Percentiles rank a stretch among this genome's conserved stretches.
phyloP scores from a whole-genome alignment of 257 asterid species.

The Osmanthus fragrans region DNA sequence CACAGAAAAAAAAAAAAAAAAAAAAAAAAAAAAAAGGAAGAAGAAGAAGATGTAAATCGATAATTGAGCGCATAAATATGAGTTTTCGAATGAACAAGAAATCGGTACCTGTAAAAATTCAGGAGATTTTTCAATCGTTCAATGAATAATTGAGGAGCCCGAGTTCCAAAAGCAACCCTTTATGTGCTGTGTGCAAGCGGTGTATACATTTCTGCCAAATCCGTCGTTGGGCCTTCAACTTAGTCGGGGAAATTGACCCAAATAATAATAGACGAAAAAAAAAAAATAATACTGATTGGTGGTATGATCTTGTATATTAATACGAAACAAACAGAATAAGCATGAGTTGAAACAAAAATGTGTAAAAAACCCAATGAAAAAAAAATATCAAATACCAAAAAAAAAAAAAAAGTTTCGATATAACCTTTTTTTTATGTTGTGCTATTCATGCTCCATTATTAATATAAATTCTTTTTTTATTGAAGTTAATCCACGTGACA shows the following conservation, averaged over 20 bases:
- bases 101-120: conserved; percentile 29
- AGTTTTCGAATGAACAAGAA: background rate
- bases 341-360: no score
- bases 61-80: background rate
- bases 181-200: background rate
- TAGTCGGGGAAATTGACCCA: background rate
- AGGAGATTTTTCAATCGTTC: conserved; percentile 1
- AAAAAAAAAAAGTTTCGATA: no score
- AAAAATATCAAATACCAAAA: no score
- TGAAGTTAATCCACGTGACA: no score
- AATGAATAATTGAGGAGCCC: background rate
- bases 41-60: background rate
- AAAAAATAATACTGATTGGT: no score
- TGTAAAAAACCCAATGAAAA: no score
- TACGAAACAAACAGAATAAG: no score
- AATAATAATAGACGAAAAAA: background rate
- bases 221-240: conserved; percentile 9
- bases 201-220: background rate
- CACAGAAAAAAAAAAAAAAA: background rate
- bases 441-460: no score
- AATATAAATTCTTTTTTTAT: no score
- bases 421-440: no score
- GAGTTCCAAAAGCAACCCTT: background rate
- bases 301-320: no score
- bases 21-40: background rate